Evolutionary conservation across 176 grass and related monocot species (phyloP).

Genomic region (Raddia distichophylla): DNA sequence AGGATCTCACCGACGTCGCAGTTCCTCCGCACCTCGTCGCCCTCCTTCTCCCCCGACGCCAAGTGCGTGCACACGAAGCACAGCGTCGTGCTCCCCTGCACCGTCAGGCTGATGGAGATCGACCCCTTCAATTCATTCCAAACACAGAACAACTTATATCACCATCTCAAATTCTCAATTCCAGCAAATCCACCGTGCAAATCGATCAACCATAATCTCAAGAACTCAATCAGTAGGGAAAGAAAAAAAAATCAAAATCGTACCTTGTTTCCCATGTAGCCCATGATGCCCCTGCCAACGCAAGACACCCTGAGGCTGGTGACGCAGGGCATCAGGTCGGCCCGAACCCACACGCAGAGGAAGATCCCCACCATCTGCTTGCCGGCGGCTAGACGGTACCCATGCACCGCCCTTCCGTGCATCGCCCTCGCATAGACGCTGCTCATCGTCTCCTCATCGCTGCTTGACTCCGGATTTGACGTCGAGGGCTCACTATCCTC

Average conservation of each 20-base stretch:
- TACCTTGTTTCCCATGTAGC: conserved; percentile 88
- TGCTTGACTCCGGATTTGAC: conserved; percentile 41
- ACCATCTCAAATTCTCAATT: too few relatives aligned
- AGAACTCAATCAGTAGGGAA: too few relatives aligned
- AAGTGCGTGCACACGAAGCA: conserved; percentile 96
- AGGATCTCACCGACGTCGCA: conserved; percentile 76
- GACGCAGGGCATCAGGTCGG: conserved; percentile 50
- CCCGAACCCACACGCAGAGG: conserved; percentile 82
- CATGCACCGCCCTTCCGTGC: background rate
- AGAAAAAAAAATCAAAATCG: too few relatives aligned
- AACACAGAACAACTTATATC: background rate
- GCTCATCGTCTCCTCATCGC: conserved; percentile 44
- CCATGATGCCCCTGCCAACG: conserved; percentile 85
- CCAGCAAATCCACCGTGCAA: too few relatives aligned
- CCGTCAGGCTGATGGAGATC: conserved; percentile 81
- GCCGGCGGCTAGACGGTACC: conserved; percentile 58
- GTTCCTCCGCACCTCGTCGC: conserved; percentile 81
- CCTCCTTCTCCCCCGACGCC: conserved; percentile 89
- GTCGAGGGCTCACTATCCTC: conserved; percentile 9
- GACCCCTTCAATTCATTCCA: conserved; percentile 51
- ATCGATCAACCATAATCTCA: too few relatives aligned
- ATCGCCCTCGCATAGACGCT: background rate
- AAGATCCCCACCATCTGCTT: conserved; percentile 97
- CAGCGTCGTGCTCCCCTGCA: conserved; percentile 53
- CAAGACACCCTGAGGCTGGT: conserved; percentile 57